phyloP scores from a whole-genome alignment of 352 stramenopile genomes.

The Phytophthora pluvialis region DNA sequence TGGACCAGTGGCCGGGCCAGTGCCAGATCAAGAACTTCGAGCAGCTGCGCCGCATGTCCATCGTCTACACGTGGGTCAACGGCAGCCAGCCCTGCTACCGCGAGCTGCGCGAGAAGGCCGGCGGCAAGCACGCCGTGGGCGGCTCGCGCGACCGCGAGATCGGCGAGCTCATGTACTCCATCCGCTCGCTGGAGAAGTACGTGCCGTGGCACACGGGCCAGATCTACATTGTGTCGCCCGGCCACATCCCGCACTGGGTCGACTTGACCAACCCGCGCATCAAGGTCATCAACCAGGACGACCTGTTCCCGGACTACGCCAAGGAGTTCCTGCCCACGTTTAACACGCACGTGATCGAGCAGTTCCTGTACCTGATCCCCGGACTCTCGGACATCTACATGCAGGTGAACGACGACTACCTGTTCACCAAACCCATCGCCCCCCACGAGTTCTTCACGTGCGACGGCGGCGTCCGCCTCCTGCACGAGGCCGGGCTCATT shows the following conservation, averaged over 20 bases:
- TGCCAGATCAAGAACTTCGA: slow-evolving; percentile 91
- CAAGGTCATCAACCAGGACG: slow-evolving; percentile 89
- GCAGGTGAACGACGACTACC: slow-evolving; percentile 91
- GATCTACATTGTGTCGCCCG: slow-evolving; percentile 86
- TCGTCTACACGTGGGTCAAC: slow-evolving; percentile 93
- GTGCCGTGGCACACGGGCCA: slow-evolving; percentile 83
- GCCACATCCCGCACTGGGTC: slow-evolving; percentile 86
- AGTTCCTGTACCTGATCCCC: slow-evolving; percentile 88
- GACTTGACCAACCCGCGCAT: slow-evolving; percentile 84
- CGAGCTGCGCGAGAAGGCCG: slow-evolving; percentile 61
- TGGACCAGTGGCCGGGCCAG: slow-evolving; percentile 71
- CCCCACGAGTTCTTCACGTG: slow-evolving; percentile 90
- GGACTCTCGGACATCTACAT: slow-evolving; percentile 89
- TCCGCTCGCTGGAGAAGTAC: slow-evolving; percentile 86
- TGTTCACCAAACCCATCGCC: slow-evolving; percentile 84
- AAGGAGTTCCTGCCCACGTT: slow-evolving; percentile 85
- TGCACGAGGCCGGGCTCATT: slow-evolving; percentile 82
- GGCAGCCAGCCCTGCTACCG: slow-evolving; percentile 88
- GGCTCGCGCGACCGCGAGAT: slow-evolving; percentile 88
- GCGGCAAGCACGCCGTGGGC: slow-evolving; percentile 74
- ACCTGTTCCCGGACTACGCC: slow-evolving; percentile 83
- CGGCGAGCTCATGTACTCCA: slow-evolving; percentile 89
- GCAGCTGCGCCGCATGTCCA: slow-evolving; percentile 81
- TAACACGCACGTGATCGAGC: slow-evolving; percentile 91
- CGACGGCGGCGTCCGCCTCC: slow-evolving; percentile 81